Evolutionary conservation across 805 yeast genomes (phyloP).

Genomic region (Starmerella apicola): DNA sequence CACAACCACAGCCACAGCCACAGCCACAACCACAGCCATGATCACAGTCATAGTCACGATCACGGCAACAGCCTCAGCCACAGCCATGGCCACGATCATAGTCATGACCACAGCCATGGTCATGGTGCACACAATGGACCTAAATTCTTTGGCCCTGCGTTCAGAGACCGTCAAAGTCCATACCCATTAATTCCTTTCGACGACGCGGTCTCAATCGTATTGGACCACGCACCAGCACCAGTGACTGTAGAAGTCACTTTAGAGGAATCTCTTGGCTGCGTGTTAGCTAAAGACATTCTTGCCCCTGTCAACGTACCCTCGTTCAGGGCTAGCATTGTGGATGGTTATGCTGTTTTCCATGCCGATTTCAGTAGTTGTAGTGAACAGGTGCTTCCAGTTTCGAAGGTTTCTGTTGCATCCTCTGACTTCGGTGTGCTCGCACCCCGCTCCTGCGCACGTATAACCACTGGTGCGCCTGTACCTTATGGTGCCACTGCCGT

Average conservation of each 20-base stretch:
- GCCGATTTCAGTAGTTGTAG: conserved; percentile 31
- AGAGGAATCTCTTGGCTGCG: conserved; percentile 30
- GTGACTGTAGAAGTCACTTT: conserved; percentile 22
- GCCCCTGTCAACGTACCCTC: conserved; percentile 35
- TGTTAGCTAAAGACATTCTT: conserved; percentile 33
- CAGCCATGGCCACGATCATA: conserved; percentile 9
- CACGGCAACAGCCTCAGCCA: conserved; percentile 13
- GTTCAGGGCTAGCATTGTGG: conserved; percentile 44
- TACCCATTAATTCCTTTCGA: conserved; percentile 35
- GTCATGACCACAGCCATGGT: conserved; percentile 14
- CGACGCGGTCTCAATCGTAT: conserved; percentile 31
- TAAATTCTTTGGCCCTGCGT: conserved; percentile 34
- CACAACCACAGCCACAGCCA: conserved; percentile 16
- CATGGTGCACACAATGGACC: conserved; percentile 24
- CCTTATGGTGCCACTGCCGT: conserved; percentile 45
- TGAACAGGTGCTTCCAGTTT: conserved; percentile 29
- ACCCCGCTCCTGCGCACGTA: conserved; percentile 33
- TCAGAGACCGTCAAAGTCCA: conserved; percentile 38
- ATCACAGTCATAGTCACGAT: neutral
- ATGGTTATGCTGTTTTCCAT: conserved; percentile 41
- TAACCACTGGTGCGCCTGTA: conserved; percentile 47
- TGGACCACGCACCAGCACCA: conserved; percentile 26
- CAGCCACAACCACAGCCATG: conserved; percentile 6
- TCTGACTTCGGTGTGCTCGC: conserved; percentile 26
- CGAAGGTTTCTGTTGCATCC: conserved; percentile 17